phyloP scores from a whole-genome alignment of 1,284 basidiomycete species.

The Uromyces viciae-fabae region DNA sequence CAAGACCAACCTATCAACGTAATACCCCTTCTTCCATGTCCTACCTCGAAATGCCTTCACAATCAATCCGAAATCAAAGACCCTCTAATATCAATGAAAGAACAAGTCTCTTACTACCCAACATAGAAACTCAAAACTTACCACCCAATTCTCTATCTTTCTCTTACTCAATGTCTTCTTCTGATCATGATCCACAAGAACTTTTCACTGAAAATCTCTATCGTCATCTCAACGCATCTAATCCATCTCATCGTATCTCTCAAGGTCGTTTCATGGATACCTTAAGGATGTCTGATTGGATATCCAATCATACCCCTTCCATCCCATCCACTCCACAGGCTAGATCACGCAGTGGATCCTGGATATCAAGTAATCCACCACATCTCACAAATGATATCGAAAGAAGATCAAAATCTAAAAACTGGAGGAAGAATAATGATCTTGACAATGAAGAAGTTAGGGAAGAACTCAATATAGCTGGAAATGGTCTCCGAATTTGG shows the following conservation, averaged over 20 bases:
- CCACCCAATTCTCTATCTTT: too few species aligned
- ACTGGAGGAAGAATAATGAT: conserved; percentile 24
- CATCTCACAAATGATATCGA: not conserved
- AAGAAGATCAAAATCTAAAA: not conserved
- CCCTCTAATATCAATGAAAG: too few species aligned
- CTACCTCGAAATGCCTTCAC: too few species aligned
- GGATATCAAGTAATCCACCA: not conserved
- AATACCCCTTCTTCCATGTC: too few species aligned
- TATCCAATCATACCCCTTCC: not conserved
- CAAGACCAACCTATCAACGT: too few species aligned
- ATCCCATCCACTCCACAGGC: not conserved
- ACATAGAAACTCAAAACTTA: too few species aligned
- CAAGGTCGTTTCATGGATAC: conserved; percentile 15
- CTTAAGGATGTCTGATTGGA: conserved; percentile 9
- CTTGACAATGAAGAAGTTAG: conserved; percentile 21
- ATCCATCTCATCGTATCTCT: conserved; percentile 8
- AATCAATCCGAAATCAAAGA: too few species aligned
- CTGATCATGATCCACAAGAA: too few species aligned
- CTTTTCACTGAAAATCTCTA: too few species aligned
- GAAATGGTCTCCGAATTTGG: conserved; percentile 48
- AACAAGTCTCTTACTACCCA: too few species aligned
- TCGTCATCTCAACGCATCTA: conserved; percentile 16
- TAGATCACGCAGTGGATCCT: not conserved
- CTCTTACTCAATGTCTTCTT: too few species aligned
- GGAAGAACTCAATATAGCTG: conserved; percentile 31